Conservation (phyloP, 495 filamentous ascomycete genomes). For the Hypoxylon fuscum region DNA sequence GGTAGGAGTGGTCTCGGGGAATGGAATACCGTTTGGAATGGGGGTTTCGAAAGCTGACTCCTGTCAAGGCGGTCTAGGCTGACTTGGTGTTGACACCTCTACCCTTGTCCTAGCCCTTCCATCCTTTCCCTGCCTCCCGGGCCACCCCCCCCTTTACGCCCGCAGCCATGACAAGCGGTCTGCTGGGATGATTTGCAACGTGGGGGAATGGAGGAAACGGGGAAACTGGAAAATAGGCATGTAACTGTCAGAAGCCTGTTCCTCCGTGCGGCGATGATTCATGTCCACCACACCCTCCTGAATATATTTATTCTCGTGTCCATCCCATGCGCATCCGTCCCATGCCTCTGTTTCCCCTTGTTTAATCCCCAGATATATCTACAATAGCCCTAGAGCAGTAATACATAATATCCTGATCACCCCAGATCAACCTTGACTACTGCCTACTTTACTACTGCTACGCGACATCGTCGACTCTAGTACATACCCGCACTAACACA, state of each 20-base stretch:
- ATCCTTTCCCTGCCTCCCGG: conserved; percentile 26
- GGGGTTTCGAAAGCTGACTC: conserved; percentile 38
- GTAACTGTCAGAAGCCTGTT: conserved; percentile 38
- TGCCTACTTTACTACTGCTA: conserved; percentile 13
- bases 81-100: conserved; percentile 36
- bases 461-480: conserved; percentile 17
- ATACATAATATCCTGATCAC: conserved; percentile 33
- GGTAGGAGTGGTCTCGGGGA: conserved; percentile 28
- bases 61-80: conserved; percentile 42
- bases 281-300: conserved; percentile 31
- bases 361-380: conserved; percentile 33
- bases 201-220: conserved; percentile 36
- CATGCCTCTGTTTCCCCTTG: conserved; percentile 31
- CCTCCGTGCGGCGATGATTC: conserved; percentile 44
- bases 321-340: conserved; percentile 38
- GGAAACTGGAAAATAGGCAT: conserved; percentile 41
- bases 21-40: conserved; percentile 19
- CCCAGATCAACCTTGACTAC: conserved; percentile 17
- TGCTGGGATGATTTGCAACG: conserved; percentile 45
- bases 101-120: background rate
- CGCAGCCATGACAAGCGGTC: conserved; percentile 49
- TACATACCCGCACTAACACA: conserved; percentile 2
- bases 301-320: conserved; percentile 44
- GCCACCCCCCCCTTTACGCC: conserved; percentile 35
- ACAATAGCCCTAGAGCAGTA: conserved; percentile 40